Conservation (phyloP, 352 stramenopile species). For the Thraustochytrium sp. region DNA sequence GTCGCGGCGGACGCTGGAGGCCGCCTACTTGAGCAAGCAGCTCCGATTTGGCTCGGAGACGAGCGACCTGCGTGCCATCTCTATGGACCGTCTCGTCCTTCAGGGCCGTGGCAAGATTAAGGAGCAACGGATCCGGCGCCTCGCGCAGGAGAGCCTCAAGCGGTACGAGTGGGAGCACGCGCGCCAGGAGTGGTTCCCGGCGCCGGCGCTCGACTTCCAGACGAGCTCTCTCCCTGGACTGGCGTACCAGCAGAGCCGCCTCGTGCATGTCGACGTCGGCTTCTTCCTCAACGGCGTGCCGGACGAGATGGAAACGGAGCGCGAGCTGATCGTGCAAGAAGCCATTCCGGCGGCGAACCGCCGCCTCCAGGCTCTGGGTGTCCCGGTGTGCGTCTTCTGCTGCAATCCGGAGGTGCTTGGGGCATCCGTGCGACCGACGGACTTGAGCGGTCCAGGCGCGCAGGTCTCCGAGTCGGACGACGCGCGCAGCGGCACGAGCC, state of each 20-base stretch:
- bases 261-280: neutral
- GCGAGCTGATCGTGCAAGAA: neutral
- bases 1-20: neutral
- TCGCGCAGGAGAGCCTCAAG: too few species aligned
- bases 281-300: neutral
- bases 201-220: neutral
- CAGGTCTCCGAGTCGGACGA: neutral
- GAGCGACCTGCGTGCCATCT: neutral
- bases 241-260: slow-evolving; percentile 9
- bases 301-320: slow-evolving; percentile 5
- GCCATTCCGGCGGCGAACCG: neutral
- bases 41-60: slow-evolving; percentile 1
- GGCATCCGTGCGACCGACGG: neutral
- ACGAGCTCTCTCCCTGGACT: neutral
- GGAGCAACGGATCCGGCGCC: neutral
- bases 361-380: neutral
- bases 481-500: neutral
- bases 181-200: neutral
- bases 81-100: neutral
- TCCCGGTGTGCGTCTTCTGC: neutral
- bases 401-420: neutral
- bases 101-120: slow-evolving; percentile 15
- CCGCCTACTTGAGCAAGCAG: slow-evolving; percentile 31
- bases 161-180: neutral
- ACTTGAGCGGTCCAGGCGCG: neutral